These are phyloP conservation scores for Helicocarpus griseus DNA, from an alignment of 2,329 filamentous ascomycete genomes.

Conservation along the genomic window DNA sequence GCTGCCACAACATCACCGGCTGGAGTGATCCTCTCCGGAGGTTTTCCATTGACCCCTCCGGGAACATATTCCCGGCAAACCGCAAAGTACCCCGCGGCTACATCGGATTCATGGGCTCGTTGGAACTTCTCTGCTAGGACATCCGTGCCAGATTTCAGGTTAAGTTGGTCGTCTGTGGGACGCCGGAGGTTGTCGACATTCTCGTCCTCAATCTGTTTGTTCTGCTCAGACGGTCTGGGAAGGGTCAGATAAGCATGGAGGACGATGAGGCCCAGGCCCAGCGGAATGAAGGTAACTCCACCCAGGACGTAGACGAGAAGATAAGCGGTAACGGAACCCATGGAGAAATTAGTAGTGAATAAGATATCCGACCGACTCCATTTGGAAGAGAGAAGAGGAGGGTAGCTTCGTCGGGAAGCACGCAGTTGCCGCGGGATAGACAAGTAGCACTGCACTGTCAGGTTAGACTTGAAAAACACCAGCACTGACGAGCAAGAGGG, in stretches of 20 bases:
- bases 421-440: too few relatives aligned
- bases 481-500: background rate
- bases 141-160: constrained; percentile 53
- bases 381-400: constrained; percentile 16
- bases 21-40: constrained; percentile 75
- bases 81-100: constrained; percentile 87
- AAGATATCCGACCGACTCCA: constrained; percentile 24
- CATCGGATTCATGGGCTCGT: constrained; percentile 58
- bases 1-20: constrained; percentile 66
- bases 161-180: constrained; percentile 54
- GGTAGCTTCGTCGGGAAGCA: background rate
- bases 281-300: constrained; percentile 77
- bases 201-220: constrained; percentile 7
- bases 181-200: constrained; percentile 31
- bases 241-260: constrained; percentile 60
- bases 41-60: constrained; percentile 84
- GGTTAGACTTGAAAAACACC: background rate
- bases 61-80: constrained; percentile 88
- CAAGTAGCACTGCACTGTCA: background rate
- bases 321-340: constrained; percentile 44
- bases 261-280: constrained; percentile 53
- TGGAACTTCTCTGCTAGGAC: constrained; percentile 52
- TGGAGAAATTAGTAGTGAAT: constrained; percentile 27
- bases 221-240: constrained; percentile 29
- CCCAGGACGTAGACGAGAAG: constrained; percentile 73